Percentiles rank a stretch among this genome's conserved stretches.
phyloP scores from a whole-genome alignment of 345 rosid species.

The Corymbia maculata region DNA sequence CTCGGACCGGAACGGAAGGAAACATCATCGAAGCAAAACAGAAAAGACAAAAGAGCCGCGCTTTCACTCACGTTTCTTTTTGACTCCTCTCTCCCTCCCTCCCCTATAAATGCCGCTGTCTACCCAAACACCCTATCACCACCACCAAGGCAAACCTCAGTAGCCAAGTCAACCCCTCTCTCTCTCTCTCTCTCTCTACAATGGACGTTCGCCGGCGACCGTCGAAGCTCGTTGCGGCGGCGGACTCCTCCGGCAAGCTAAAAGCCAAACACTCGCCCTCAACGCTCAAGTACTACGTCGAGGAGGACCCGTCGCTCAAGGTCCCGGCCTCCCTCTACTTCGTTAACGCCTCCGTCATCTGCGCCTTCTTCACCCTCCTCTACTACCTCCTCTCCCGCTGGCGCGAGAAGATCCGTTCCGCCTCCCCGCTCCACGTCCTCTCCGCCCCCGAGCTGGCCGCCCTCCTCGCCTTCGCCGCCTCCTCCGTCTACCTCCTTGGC shows the following conservation, averaged over 20 bases:
- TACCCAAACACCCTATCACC: not conserved
- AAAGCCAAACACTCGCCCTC: not conserved
- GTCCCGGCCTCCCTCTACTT: conserved; percentile 6
- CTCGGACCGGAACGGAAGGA: not conserved
- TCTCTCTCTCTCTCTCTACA: not conserved
- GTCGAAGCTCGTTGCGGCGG: not conserved
- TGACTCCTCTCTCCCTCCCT: not conserved
- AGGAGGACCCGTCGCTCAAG: conserved; percentile 5
- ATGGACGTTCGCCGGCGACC: conserved; percentile 1
- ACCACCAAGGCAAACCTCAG: not conserved
- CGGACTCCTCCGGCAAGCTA: not conserved
- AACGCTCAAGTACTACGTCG: not conserved
- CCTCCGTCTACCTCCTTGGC: conserved; percentile 16
- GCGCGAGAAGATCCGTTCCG: conserved; percentile 32
- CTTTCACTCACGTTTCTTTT: not conserved
- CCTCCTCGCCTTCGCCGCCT: conserved; percentile 8
- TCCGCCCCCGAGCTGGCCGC: conserved; percentile 17
- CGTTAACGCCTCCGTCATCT: conserved; percentile 17
- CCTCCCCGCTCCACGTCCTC: conserved; percentile 23
- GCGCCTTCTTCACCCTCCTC: conserved; percentile 19
- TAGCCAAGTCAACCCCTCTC: not conserved
- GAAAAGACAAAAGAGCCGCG: not conserved
- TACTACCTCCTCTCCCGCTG: conserved; percentile 26
- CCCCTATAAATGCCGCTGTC: not conserved
- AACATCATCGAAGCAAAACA: not conserved